Evolutionary conservation across 208 protist genomes (phyloP), one percentile per base, ranked within the genome.

Genomic region (Crithidia sp.): DNA sequence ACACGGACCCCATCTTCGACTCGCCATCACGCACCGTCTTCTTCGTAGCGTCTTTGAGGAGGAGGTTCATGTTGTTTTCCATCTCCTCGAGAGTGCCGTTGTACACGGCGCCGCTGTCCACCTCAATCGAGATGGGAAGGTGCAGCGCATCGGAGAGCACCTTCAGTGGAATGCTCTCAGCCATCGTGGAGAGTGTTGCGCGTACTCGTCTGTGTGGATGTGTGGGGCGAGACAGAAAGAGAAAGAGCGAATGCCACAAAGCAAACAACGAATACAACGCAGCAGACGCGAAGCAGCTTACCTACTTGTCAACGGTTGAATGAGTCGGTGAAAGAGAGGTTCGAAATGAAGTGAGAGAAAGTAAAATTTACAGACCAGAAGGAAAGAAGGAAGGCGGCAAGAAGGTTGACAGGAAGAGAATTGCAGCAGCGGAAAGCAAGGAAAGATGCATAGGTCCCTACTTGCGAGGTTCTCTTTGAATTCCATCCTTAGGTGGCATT

Each of bases 31-130:
- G 77, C 53, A 85, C 88, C 47, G 59, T 86, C 10, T 84, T 95
- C 69, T 95, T 90, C 17, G 80, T 93, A 16, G 94, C 93, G 19
- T 90, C 66, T 56, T 71, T 87, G 7, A 98, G 82, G 44, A 97
- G 67, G 7, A 96, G 80, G 75, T 98, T 98, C 92, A 98, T 97
- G 65, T 89, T 97, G 47, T 97, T 89, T 87, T 98, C 88, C 40
- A 94, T 70, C 47, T 97, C 90, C 19, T 77, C 81, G 9, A 98
- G 67, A 1, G 83, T 93, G 53, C 97, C 97, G 13, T 87, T 85
- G 76, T 96, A 98, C 1, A 97, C 67, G 74, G 98, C 95, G 36
- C 96, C 95, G 4, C 89, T 97, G 47, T 79, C 88, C 14, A 98
- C 74, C 76, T 99, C 96, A 49, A 98, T 71, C 7, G 95, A 95